Base-by-base conservation (phyloP, 2,329 filamentous ascomycete genomes). In the Pseudogymnoascus sp. region DNA sequence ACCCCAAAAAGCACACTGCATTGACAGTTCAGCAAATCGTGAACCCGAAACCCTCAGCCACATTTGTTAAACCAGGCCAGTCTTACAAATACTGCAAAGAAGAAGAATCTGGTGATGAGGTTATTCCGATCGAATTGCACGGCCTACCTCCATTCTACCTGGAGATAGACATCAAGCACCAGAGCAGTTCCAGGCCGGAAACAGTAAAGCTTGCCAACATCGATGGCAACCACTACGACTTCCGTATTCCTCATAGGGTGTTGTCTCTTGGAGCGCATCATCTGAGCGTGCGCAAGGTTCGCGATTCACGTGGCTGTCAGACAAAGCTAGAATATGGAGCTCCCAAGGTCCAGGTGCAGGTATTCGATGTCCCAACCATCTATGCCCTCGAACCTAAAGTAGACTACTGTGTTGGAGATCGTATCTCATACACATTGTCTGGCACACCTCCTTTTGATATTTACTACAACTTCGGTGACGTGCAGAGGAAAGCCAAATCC, bases 351-450 rank as follows among this genome's bases (percentile, higher is more conserved):
- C 89, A 95, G 70, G 89, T 99, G 58, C 88, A 93, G 64, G 89
- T 99, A 6, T 96, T 92, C 69, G 92, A 97, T 69, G 90, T 94
- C 0, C 94, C 94, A 1, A 89, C 89, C 5, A 96, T 97, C 69
- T 90, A 92, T 63, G 86, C 93, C 2, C 81, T 96, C 36, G 92
- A 97, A 71, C 86, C 89, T 25, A 87, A 89, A 64, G 82, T 82
- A 13, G 90, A 99, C 76, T 97, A 93, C 76, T 99, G 94, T 74
- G 92, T 99, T 9, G 94, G 95, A 66, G 94, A 99, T 74, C 88
- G 92, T 61, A 88, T 99, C 66, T 89, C 90, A 3, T 99, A 96
- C 76, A 92, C 90, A 0, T 84, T 99, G 5, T 90, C 91, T 1
- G 95, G 94, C 48, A 89, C 90, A 61, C 87, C 92, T 15, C 95